Base-by-base conservation (phyloP, 257 asterid species). In the Scutellaria barbata region DNA sequence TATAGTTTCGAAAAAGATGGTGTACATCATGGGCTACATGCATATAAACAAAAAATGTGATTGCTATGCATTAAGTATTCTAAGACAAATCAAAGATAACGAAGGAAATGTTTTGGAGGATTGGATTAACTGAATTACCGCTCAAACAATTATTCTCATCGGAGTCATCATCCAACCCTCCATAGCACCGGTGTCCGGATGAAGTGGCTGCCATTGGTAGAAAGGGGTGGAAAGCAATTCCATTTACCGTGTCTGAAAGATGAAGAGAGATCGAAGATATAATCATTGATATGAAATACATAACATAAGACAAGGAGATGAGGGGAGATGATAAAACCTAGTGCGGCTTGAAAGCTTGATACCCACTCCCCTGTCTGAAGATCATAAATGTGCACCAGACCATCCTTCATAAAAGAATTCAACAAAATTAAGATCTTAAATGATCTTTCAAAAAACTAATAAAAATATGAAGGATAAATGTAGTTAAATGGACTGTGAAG, bases 311-410 rank as follows among this genome's bases (percentile, higher is more conserved):
- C 8, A 11, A 22, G 12, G 2, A 6, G 25, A 17, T 0, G n/a
- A 1, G 9, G 17, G 63, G 48, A 16, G 58, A 61, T 73, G 64
- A 56, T 35, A 50, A 46, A 69, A 30, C 99, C 99, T 85, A 69
- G 79, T 57, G 99, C 99, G 12, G 96, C 97, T 75, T 75, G 92
- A 77, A 89, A 94, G 87, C 96, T 86, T 48, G 97, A 86, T 45
- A 88, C 84, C 99, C 99, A 94, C 68, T 89, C 87, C 79, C 99
- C 99, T 0, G 90, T 89, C 74, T 89, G 96, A 73, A 94, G 87
- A 85, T 92, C 88, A 71, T 94, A 94, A 25, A 91, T 78, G 81
- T 94, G 99, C 67, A 94, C 96, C 65, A 85, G 79, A 52, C 99
- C 97, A 82, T 94, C 99, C 99, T 94, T 67, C 63, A 69, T 51